A percentile compares a stretch with the other conserved stretches of the same genome.
phyloP scores from a whole-genome alignment of 306 rosid genomes.

The Fagus crenata region DNA sequence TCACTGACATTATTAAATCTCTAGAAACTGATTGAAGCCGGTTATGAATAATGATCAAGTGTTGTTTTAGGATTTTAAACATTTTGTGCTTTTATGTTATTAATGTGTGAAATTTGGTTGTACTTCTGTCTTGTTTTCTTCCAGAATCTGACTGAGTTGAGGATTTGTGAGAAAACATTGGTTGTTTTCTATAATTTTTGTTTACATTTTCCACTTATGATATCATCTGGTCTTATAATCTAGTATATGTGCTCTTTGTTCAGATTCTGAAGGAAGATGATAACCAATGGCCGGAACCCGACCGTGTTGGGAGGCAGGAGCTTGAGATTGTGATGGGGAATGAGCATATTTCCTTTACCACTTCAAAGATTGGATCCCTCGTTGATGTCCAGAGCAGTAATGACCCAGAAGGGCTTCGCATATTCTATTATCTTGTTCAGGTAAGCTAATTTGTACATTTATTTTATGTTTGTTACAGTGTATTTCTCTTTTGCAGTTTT shows the following conservation, averaged over 20 bases:
- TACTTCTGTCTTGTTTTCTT: too few relatives aligned
- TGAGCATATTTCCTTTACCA: conserved; percentile 93
- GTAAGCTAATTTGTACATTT: conserved; percentile 34
- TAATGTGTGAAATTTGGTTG: neutral
- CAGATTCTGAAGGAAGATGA: conserved; percentile 98
- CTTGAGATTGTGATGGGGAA: conserved; percentile 98
- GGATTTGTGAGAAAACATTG: neutral
- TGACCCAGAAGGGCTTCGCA: conserved; percentile 99
- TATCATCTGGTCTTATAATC: neutral
- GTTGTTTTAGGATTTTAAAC: neutral
- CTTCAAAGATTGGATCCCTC: conserved; percentile 94
- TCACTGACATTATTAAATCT: neutral
- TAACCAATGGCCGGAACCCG: conserved; percentile 97
- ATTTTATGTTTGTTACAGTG: conserved; percentile 2
- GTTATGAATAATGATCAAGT: neutral
- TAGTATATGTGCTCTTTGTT: conserved; percentile 6
- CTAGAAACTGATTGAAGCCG: neutral
- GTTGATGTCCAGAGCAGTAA: conserved; percentile 96
- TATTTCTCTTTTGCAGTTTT: neutral
- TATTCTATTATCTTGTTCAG: conserved; percentile 98
- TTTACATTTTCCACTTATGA: neutral
- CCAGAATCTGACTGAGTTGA: neutral
- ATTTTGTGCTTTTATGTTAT: neutral
- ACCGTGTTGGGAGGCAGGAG: conserved; percentile 92
- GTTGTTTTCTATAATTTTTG: neutral